Evolutionary conservation across 345 rosid species (phyloP), one percentile per base, ranked within the genome.

Genomic region (Gossypium rotundifolium): DNA sequence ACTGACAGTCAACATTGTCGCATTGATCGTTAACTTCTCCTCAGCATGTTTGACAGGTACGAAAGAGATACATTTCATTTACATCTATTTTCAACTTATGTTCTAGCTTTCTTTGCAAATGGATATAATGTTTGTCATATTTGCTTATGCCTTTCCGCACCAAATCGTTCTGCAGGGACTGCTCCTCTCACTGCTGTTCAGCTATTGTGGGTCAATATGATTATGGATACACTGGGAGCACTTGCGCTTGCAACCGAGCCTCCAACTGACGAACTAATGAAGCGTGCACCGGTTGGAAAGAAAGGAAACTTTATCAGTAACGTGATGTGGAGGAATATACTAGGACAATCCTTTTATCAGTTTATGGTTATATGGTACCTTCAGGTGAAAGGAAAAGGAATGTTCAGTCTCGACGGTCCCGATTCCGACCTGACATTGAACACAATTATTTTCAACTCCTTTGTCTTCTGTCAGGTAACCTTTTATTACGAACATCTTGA

Each of bases 271-370:
- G 90, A 88, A 68, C 81, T 93, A 66, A 86, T 90, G 97, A 80
- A 79, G 68, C 89, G 80, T 65, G 33, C 84, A 4, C 96, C 98
- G 0, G 94, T 84, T 59, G 96, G 91, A 72, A 82, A 84, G 79
- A 81, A 82, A 66, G 88, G 92, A 11, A 90, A 92, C 72, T 92
- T 92, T 78, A 94, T 94, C 76, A 90, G 87, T 66, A 94, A 89
- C 59, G 92, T 89, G 9, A 94, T 92, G 98, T 92, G 98, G 98
- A 90, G 98, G 75, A 94, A 94, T 83, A 92, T 94, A 58, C 67
- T 94, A 58, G 98, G 98, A 70, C 97, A 94, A 70, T 78, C 98
- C 45, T 23, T 90, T 11, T 94, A 90, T 70, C 98, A 93, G 75
- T 84, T 93, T 62, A 45, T 83, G 20, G 85, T 90, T 48, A 83